Evolutionary conservation across 2,329 filamentous ascomycete species (phyloP).

Genomic region (Paecilomyces niveus): DNA sequence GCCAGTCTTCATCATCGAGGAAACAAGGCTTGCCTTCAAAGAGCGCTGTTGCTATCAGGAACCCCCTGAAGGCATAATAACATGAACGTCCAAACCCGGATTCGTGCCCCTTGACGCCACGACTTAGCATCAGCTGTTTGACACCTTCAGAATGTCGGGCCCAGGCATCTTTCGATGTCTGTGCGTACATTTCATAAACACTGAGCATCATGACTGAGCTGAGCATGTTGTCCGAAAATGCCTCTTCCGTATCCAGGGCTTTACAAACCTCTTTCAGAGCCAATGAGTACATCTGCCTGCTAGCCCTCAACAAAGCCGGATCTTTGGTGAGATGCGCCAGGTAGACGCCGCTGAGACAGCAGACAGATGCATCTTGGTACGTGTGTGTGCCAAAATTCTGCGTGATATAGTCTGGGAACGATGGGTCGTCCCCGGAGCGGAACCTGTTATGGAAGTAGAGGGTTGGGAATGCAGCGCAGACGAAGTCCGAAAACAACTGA

Average conservation of each 20-base stretch:
- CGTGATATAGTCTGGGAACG: constrained; percentile 17
- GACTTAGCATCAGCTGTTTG: constrained; percentile 26
- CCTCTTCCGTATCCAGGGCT: constrained; percentile 18
- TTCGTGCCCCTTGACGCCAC: constrained; percentile 22
- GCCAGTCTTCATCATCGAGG: constrained; percentile 27
- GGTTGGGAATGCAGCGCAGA: constrained; percentile 20
- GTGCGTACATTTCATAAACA: constrained; percentile 34
- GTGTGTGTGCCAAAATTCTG: constrained; percentile 15
- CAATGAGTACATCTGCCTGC: constrained; percentile 24
- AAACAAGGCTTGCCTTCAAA: constrained; percentile 28
- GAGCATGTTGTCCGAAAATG: constrained; percentile 25
- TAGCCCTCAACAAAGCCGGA: constrained; percentile 12
- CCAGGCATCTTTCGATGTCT: constrained; percentile 29
- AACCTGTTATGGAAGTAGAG: constrained; percentile 22
- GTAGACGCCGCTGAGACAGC: constrained; percentile 20
- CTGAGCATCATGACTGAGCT: constrained; percentile 31
- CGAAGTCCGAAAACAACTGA: constrained; percentile 17
- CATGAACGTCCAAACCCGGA: constrained; percentile 26
- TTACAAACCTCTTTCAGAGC: constrained; percentile 23
- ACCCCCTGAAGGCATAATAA: constrained; percentile 31
- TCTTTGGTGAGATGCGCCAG: constrained; percentile 18
- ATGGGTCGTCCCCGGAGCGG: constrained; percentile 13
- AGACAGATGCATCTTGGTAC: constrained; percentile 18
- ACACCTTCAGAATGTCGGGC: constrained; percentile 30
- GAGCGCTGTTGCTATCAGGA: constrained; percentile 28